A percentile compares a stretch with the other conserved stretches of the same genome.
These are phyloP conservation scores for Chenopodium album DNA, from an alignment of 148 eudicot species.

Conservation along the genomic window DNA sequence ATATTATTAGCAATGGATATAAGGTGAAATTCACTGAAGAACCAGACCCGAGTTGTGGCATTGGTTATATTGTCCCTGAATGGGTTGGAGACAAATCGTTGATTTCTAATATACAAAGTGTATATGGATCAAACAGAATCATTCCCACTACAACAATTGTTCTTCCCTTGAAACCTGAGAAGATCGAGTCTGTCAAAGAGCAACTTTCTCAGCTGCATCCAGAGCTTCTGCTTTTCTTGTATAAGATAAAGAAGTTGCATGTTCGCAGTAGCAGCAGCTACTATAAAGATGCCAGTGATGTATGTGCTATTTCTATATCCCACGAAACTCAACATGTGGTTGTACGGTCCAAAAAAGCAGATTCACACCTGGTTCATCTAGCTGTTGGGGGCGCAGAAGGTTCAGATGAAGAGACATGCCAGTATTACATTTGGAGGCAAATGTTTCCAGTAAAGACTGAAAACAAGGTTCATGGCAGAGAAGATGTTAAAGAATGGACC, in stretches of 20 bases:
- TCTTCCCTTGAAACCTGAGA: slow-evolving; percentile 41
- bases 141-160: slow-evolving; percentile 36
- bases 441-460: slow-evolving; percentile 35
- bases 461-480: slow-evolving; percentile 28
- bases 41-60: slow-evolving; percentile 30
- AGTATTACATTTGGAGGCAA: slow-evolving; percentile 40
- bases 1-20: slow-evolving; percentile 46
- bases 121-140: slow-evolving; percentile 28
- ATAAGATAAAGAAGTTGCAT: slow-evolving; percentile 31
- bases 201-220: slow-evolving; percentile 40
- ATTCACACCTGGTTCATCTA: slow-evolving; percentile 31
- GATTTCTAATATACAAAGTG: slow-evolving; percentile 24
- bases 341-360: slow-evolving; percentile 19
- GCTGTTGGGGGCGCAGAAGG: slow-evolving; percentile 11
- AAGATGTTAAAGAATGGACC: slow-evolving; percentile 33
- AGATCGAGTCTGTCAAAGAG: slow-evolving; percentile 34
- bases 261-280: slow-evolving; percentile 20
- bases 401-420: slow-evolving; percentile 22
- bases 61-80: slow-evolving; percentile 40
- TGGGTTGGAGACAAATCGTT: slow-evolving; percentile 27
- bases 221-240: slow-evolving; percentile 37
- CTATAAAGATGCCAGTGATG: slow-evolving; percentile 8
- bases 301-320: slow-evolving; percentile 30
- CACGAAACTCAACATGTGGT: slow-evolving; percentile 28
- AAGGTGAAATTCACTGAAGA: slow-evolving; percentile 39